A percentile compares a stretch with the other conserved stretches of the same genome.
phyloP scores from a whole-genome alignment of 441 rosid genomes.

The Capsella rubella region DNA sequence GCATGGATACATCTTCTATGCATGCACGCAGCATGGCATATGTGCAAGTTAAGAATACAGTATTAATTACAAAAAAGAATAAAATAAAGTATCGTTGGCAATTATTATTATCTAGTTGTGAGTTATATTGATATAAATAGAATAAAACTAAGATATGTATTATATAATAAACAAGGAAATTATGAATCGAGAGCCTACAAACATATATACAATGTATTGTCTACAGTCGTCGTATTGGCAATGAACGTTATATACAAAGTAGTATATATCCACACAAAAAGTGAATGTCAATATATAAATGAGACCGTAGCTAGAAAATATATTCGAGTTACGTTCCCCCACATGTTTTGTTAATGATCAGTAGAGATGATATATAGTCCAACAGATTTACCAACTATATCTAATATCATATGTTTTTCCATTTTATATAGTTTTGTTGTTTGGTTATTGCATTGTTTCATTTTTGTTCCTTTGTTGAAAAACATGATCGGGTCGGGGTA shows the following conservation, averaged over 20 bases:
- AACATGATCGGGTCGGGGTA: not conserved
- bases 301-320: not conserved
- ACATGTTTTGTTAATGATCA: constrained; percentile 25
- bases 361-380: not conserved
- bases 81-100: not conserved
- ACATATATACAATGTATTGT: not conserved
- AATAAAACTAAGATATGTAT: not conserved
- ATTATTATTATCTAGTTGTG: not conserved
- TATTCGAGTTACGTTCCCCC: constrained; percentile 24
- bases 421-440: not conserved
- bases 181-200: not conserved
- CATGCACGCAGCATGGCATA: not conserved
- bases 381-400: constrained; percentile 11
- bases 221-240: not conserved
- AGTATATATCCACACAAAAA: not conserved
- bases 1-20: constrained; percentile 1
- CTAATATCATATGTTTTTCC: not conserved
- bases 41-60: not conserved
- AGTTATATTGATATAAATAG: not conserved
- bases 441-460: constrained; percentile 12
- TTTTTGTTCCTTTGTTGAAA: not conserved
- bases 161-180: not conserved
- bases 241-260: not conserved
- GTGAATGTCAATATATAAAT: not conserved
- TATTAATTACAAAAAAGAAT: not conserved